phyloP scores from a whole-genome alignment of 306 rosid species.

The Senna tora region DNA sequence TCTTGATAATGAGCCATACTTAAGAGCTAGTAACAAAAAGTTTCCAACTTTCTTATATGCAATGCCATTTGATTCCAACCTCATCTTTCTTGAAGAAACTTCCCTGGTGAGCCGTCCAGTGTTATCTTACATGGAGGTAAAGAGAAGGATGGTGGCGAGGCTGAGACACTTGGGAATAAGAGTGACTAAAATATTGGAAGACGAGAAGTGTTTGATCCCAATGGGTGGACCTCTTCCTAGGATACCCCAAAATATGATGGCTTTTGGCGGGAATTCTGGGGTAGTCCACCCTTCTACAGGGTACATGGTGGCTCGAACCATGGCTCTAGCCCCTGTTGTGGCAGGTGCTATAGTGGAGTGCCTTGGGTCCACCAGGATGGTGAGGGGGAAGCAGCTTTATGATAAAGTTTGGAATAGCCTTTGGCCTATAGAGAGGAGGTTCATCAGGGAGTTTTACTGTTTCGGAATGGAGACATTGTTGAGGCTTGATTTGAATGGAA shows the following conservation, averaged over 20 bases:
- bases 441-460: conserved; percentile 63
- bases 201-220: conserved; percentile 90
- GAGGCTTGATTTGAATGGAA: conserved; percentile 80
- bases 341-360: conserved; percentile 68
- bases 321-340: conserved; percentile 59
- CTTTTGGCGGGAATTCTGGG: conserved; percentile 79
- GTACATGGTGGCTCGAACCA: conserved; percentile 75
- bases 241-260: conserved; percentile 72
- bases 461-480: conserved; percentile 91
- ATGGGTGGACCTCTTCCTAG: conserved; percentile 91
- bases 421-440: conserved; percentile 76
- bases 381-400: conserved; percentile 67
- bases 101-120: conserved; percentile 79
- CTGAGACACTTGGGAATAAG: conserved; percentile 74
- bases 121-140: conserved; percentile 62
- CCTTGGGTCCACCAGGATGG: conserved; percentile 82
- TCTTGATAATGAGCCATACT: conserved; percentile 67
- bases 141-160: conserved; percentile 84
- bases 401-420: conserved; percentile 65
- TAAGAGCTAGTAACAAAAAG: conserved; percentile 56
- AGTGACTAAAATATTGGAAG: conserved; percentile 69
- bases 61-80: conserved; percentile 80
- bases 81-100: conserved; percentile 82
- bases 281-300: conserved; percentile 89
- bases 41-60: conserved; percentile 85